Conservation (phyloP, 305 asterid species). For the Plantago lanceolata region DNA sequence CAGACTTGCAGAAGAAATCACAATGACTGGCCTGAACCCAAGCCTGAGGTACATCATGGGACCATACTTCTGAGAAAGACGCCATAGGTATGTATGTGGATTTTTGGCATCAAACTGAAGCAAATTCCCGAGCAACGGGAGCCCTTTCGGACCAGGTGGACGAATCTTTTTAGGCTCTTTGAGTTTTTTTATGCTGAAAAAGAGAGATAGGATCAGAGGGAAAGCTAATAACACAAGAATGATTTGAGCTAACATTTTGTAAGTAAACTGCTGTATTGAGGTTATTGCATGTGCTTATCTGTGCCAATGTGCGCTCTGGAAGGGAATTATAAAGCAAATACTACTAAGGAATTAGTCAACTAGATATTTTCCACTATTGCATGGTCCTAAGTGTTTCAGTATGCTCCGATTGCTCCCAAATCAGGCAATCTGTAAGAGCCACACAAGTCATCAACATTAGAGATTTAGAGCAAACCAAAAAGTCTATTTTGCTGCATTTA, state of each 20-base stretch:
- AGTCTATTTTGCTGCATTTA: too few relatives aligned
- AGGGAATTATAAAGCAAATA: too few relatives aligned
- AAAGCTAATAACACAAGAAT: not conserved
- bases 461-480: too few relatives aligned
- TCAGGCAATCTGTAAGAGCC: too few relatives aligned
- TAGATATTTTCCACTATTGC: too few relatives aligned
- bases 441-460: too few relatives aligned
- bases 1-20: not conserved
- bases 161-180: not conserved
- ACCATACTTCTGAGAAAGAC: not conserved
- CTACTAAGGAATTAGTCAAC: too few relatives aligned
- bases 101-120: not conserved
- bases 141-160: conserved; percentile 3
- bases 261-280: too few relatives aligned
- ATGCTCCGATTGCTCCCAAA: too few relatives aligned
- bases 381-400: too few relatives aligned
- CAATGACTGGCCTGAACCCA: not conserved
- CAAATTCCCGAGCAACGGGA: not conserved
- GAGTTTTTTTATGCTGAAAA: not conserved
- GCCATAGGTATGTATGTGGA: not conserved
- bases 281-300: too few relatives aligned
- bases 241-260: not conserved
- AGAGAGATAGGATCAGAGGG: not conserved
- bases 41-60: not conserved
- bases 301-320: too few relatives aligned